Conservation (phyloP, 345 rosid species). For the Leavenworthia alabamica region DNA sequence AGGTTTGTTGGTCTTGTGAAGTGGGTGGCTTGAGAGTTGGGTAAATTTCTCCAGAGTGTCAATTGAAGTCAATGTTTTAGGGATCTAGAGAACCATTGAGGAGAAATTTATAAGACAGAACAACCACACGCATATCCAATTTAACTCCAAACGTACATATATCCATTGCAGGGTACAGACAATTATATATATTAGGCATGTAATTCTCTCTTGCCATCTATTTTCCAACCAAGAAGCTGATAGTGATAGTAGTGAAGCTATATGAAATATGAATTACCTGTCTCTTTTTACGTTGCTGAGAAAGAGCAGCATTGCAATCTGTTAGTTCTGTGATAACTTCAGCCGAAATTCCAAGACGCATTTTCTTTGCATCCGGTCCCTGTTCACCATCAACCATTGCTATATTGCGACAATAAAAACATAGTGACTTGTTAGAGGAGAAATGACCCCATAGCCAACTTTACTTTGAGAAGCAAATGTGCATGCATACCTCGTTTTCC, state of each 20-base stretch:
- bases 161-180: background rate
- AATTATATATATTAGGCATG: background rate
- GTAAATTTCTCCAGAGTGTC: conserved; percentile 76
- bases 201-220: conserved; percentile 2
- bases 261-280: conserved; percentile 50
- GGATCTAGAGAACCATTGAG: conserved; percentile 42
- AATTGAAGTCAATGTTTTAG: conserved; percentile 59
- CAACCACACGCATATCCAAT: background rate
- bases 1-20: conserved; percentile 80
- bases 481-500: conserved; percentile 68
- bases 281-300: conserved; percentile 79
- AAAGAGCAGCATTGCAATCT: conserved; percentile 81
- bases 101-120: conserved; percentile 2
- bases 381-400: conserved; percentile 43
- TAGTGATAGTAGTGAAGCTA: background rate
- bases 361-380: conserved; percentile 46
- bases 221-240: background rate
- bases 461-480: background rate
- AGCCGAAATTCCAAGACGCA: conserved; percentile 68
- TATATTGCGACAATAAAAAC: too few species aligned
- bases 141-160: background rate
- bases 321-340: conserved; percentile 60
- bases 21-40: conserved; percentile 92
- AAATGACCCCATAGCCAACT: background rate
- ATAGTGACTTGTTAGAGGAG: background rate